These are phyloP conservation scores for Chalciporus piperatus DNA, from an alignment of 768 basidiomycete genomes.

Conservation along the genomic window DNA sequence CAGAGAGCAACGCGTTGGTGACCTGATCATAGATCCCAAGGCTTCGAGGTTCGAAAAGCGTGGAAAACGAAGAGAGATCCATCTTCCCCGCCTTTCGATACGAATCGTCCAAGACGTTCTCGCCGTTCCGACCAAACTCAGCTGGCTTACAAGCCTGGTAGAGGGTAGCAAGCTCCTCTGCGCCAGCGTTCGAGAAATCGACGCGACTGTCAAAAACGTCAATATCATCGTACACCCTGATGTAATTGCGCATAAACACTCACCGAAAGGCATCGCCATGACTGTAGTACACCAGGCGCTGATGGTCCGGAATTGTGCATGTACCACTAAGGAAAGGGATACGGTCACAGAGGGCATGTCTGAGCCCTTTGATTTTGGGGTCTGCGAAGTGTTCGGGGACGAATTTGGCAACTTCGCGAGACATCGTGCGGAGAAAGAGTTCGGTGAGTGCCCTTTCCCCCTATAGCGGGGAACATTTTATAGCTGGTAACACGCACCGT, in stretches of 20 bases:
- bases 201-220: not conserved
- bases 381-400: not conserved
- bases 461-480: not conserved
- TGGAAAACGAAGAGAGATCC: conserved; percentile 34
- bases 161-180: conserved; percentile 21
- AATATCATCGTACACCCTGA: not conserved
- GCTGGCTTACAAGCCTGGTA: conserved; percentile 19
- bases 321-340: conserved; percentile 1
- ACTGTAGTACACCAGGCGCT: not conserved
- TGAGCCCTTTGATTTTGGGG: not conserved
- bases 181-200: not conserved
- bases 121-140: conserved; percentile 33
- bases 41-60: conserved; percentile 30
- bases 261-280: not conserved
- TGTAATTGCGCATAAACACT: not conserved
- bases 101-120: conserved; percentile 42
- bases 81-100: conserved; percentile 46
- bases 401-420: not conserved
- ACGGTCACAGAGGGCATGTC: not conserved
- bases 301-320: not conserved
- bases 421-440: not conserved
- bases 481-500: not conserved
- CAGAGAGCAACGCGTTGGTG: conserved; percentile 13
- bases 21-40: conserved; percentile 27
- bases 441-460: not conserved